Evolutionary conservation across 1,284 basidiomycete genomes (phyloP).

Genomic region (Trametes polyzona): DNA sequence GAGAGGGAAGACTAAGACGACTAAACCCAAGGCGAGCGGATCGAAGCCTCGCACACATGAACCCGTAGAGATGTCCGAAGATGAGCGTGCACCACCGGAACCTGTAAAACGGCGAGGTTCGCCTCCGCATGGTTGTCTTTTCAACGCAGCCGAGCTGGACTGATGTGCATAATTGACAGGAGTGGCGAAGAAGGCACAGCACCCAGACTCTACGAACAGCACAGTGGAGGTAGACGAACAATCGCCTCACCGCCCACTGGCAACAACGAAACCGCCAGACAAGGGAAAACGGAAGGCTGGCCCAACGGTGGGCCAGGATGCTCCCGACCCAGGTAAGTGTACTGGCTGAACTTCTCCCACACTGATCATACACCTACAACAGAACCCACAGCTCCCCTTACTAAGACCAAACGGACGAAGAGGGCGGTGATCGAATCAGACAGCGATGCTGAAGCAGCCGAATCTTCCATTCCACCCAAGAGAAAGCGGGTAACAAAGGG

Average conservation of each 20-base stretch:
- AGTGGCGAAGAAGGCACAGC: not conserved
- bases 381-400: no score
- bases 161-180: no score
- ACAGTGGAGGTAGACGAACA: not conserved
- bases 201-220: not conserved
- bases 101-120: no score
- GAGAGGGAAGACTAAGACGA: not conserved
- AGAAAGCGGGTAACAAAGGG: no score
- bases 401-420: no score
- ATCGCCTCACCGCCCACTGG: not conserved
- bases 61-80: no score
- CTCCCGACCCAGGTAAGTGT: not conserved
- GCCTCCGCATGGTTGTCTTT: no score
- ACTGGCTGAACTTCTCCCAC: no score
- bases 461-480: no score
- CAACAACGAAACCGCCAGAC: not conserved
- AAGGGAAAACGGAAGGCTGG: constrained; percentile 8
- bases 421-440: not conserved
- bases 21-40: not conserved
- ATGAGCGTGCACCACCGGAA: not conserved
- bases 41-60: not conserved
- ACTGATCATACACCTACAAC: not conserved
- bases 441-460: no score
- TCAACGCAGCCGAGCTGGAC: no score
- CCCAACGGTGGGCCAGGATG: not conserved